These are phyloP conservation scores for Colletotrichum eleusines DNA, from an alignment of 2,329 filamentous ascomycete genomes.

Conservation along the genomic window DNA sequence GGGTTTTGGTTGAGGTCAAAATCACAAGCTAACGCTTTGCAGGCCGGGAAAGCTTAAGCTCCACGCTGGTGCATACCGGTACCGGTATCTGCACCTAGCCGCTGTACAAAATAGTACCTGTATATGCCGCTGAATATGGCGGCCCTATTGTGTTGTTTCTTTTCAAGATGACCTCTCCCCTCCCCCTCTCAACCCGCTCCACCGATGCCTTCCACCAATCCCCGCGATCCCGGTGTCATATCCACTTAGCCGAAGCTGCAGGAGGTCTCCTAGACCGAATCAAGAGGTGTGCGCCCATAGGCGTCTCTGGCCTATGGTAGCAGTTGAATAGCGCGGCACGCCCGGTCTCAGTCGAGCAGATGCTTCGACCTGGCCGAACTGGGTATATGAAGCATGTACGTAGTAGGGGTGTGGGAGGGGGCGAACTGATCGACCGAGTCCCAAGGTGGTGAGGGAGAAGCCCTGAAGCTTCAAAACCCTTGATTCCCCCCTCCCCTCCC, in stretches of 20 bases:
- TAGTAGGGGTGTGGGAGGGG: too few relatives aligned
- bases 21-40: not conserved
- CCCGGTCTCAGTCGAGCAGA: not conserved
- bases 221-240: conserved; percentile 9
- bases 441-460: conserved; percentile 17
- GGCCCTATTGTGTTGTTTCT: conserved; percentile 34
- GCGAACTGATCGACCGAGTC: conserved; percentile 17
- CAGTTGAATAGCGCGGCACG: not conserved
- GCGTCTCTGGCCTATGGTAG: conserved; percentile 6
- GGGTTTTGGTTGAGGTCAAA: conserved; percentile 12
- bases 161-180: conserved; percentile 34
- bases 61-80: conserved; percentile 5
- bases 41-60: not conserved
- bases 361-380: not conserved
- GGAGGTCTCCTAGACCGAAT: not conserved
- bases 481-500: conserved; percentile 37
- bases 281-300: conserved; percentile 4
- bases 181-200: conserved; percentile 20
- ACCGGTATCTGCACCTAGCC: conserved; percentile 8
- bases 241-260: conserved; percentile 26
- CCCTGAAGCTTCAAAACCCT: conserved; percentile 39
- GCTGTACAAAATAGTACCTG: not conserved
- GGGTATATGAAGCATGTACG: not conserved
- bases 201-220: conserved; percentile 36
- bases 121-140: not conserved